A percentile compares a stretch with the other conserved stretches of the same genome.
These are phyloP conservation scores for Verticillium tricorpus DNA, from an alignment of 2,329 filamentous ascomycete species.

Conservation along the genomic window DNA sequence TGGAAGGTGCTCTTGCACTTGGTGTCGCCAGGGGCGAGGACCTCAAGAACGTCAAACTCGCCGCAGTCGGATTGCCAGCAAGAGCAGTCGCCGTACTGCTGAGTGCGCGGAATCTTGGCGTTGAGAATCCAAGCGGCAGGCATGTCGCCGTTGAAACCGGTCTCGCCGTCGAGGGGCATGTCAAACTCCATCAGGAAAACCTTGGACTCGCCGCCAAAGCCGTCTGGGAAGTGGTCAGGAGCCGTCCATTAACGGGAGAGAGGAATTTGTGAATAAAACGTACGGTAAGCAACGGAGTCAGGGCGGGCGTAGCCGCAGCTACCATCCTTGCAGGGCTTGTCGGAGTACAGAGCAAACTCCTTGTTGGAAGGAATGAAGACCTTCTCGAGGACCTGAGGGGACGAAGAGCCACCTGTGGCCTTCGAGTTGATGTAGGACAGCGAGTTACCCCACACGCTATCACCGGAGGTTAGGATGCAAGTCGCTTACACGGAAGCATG, in stretches of 20 bases:
- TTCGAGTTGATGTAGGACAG: slow-evolving; percentile 41
- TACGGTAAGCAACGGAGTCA: slow-evolving; percentile 40
- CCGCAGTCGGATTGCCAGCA: slow-evolving; percentile 69
- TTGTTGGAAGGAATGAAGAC: slow-evolving; percentile 34
- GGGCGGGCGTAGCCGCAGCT: slow-evolving; percentile 41
- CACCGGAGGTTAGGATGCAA: background rate
- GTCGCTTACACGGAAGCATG: background rate
- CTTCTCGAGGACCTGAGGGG: slow-evolving; percentile 34
- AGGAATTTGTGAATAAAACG: slow-evolving; percentile 7
- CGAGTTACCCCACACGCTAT: slow-evolving; percentile 38
- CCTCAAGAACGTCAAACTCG: slow-evolving; percentile 73
- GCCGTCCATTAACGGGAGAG: background rate
- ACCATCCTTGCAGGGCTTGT: slow-evolving; percentile 32
- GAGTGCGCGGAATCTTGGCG: slow-evolving; percentile 63
- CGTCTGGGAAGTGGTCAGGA: slow-evolving; percentile 42
- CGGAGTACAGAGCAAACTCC: slow-evolving; percentile 43
- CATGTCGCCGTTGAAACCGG: slow-evolving; percentile 58
- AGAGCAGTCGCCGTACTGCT: slow-evolving; percentile 67
- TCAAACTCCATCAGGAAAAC: slow-evolving; percentile 69
- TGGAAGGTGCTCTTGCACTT: slow-evolving; percentile 70
- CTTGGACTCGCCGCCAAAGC: slow-evolving; percentile 64
- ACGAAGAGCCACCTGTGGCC: slow-evolving; percentile 30
- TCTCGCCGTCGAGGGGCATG: slow-evolving; percentile 60
- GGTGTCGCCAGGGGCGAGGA: slow-evolving; percentile 59
- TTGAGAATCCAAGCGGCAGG: slow-evolving; percentile 76